phyloP scores from a whole-genome alignment of 2,329 filamentous ascomycete species.

The Pyricularia grisea region DNA sequence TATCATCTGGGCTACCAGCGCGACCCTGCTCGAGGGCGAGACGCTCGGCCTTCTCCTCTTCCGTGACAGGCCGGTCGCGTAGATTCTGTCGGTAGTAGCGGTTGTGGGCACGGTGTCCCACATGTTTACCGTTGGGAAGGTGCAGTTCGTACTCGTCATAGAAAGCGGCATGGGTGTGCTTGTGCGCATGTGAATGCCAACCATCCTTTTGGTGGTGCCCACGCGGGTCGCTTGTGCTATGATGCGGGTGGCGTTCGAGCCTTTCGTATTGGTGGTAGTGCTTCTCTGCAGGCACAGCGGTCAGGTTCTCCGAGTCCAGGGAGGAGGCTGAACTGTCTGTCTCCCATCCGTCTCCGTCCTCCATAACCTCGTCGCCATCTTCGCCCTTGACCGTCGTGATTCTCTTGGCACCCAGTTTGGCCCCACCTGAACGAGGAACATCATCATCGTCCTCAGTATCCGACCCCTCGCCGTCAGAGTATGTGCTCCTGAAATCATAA shows the following conservation, averaged over 20 bases:
- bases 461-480: constrained; percentile 61
- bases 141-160: constrained; percentile 92
- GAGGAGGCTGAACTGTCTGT: constrained; percentile 89
- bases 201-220: constrained; percentile 67
- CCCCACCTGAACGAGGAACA: constrained; percentile 40
- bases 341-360: constrained; percentile 74
- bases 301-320: constrained; percentile 75
- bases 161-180: constrained; percentile 66
- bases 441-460: constrained; percentile 49
- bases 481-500: constrained; percentile 94
- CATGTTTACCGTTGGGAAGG: constrained; percentile 78
- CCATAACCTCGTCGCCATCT: constrained; percentile 41
- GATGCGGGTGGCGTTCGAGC: constrained; percentile 64
- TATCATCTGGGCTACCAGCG: constrained; percentile 15
- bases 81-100: constrained; percentile 92
- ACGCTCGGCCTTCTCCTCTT: constrained; percentile 45
- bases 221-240: constrained; percentile 61
- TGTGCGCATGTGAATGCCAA: constrained; percentile 76
- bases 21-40: constrained; percentile 49
- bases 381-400: constrained; percentile 37
- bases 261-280: constrained; percentile 63
- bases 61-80: constrained; percentile 68
- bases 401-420: constrained; percentile 60
- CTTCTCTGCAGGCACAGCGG: constrained; percentile 66
- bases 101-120: constrained; percentile 80